phyloP scores from a whole-genome alignment of 139 green algal species.

The Chlamydomonas eustigma region DNA sequence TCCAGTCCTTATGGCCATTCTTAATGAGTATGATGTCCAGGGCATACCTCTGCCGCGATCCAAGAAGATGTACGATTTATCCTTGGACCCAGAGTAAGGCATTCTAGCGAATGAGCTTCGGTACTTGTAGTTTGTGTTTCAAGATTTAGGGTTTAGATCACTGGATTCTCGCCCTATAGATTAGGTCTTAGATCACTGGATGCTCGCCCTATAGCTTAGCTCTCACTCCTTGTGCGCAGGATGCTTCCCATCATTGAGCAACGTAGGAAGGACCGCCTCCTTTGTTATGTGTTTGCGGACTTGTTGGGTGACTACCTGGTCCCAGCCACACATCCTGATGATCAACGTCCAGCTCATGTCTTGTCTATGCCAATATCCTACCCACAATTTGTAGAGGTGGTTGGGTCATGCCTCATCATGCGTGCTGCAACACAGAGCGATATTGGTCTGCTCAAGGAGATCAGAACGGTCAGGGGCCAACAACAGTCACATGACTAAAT shows the following conservation, averaged over 20 bases:
- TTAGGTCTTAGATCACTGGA: not conserved
- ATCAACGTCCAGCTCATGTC: constrained; percentile 26
- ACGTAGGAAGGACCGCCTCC: constrained; percentile 32
- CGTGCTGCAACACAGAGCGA: constrained; percentile 25
- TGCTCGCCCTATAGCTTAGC: constrained; percentile 1
- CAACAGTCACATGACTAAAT: too few species aligned
- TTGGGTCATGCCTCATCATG: constrained; percentile 32
- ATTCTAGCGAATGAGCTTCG: not conserved
- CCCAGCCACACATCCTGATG: constrained; percentile 3
- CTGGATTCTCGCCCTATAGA: not conserved
- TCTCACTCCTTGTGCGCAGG: not conserved
- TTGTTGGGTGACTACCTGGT: constrained; percentile 21
- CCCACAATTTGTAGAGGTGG: constrained; percentile 49
- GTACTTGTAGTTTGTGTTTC: not conserved
- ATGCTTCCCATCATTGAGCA: constrained; percentile 28
- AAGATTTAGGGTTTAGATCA: not conserved
- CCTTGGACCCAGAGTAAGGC: not conserved
- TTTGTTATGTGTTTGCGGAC: constrained; percentile 35
- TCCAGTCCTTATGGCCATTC: constrained; percentile 25
- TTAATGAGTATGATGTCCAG: constrained; percentile 42
- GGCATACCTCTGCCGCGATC: constrained; percentile 23
- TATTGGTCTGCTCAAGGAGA: not conserved
- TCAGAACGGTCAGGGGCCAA: not conserved
- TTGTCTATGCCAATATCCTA: constrained; percentile 30
- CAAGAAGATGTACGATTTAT: constrained; percentile 17